Evolutionary conservation across 768 basidiomycete species (phyloP).

Genomic region (Royoungia palumana): DNA sequence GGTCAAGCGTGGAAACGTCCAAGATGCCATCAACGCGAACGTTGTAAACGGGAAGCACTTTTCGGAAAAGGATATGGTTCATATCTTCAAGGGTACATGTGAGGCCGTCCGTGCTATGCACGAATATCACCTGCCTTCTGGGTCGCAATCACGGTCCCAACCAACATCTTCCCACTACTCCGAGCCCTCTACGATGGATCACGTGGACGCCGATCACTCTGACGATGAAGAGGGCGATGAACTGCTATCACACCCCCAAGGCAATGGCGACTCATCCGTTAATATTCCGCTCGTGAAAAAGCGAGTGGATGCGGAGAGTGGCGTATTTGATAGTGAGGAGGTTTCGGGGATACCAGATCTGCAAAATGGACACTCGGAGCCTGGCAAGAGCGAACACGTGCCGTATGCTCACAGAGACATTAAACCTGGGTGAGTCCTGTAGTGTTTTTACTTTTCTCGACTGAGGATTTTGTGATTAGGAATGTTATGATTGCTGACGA

Average conservation of each 20-base stretch:
- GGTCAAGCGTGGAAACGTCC: constrained; percentile 83
- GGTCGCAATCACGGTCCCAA: constrained; percentile 21
- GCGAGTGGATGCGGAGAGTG: constrained; percentile 49
- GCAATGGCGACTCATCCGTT: constrained; percentile 46
- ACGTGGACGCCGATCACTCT: constrained; percentile 31
- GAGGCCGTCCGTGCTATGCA: constrained; percentile 95
- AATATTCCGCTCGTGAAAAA: constrained; percentile 61
- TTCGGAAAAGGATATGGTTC: constrained; percentile 84
- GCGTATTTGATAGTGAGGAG: constrained; percentile 80
- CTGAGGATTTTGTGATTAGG: constrained; percentile 37
- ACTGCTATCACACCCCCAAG: constrained; percentile 72
- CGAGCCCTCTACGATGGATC: constrained; percentile 20
- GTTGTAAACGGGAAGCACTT: constrained; percentile 79
- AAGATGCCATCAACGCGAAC: constrained; percentile 89
- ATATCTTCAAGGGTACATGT: constrained; percentile 91
- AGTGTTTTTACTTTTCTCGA: not conserved
- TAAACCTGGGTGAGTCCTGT: constrained; percentile 79
- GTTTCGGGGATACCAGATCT: constrained; percentile 40
- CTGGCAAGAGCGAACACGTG: constrained; percentile 52
- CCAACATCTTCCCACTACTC: constrained; percentile 12
- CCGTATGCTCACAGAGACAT: constrained; percentile 97
- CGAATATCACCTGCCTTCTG: constrained; percentile 59
- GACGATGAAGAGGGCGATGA: constrained; percentile 64
- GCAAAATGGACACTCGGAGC: constrained; percentile 33
- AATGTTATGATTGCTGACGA: constrained; percentile 98